Conservation (phyloP, 2,329 filamentous ascomycete species). For the Cytospora piceae region DNA sequence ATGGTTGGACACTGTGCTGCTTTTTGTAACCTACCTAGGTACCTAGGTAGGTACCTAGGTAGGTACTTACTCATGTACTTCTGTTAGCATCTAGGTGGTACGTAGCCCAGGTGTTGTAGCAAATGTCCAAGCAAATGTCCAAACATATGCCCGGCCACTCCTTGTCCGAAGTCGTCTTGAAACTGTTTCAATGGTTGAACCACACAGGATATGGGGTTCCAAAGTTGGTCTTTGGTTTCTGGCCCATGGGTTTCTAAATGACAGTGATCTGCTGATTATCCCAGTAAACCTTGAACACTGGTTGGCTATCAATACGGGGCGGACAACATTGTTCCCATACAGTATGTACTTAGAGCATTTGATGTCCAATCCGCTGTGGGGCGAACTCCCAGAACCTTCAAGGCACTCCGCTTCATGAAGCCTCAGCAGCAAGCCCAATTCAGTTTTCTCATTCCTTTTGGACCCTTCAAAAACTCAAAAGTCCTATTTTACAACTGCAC, state of each 20-base stretch:
- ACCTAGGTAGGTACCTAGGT: background rate
- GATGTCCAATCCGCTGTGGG: conserved; percentile 2
- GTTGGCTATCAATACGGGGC: background rate
- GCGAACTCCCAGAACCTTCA: background rate
- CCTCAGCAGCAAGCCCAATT: background rate
- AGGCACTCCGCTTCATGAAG: conserved; percentile 3
- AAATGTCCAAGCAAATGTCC: too few species aligned
- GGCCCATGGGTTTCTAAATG: background rate
- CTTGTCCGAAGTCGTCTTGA: background rate
- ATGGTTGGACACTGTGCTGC: conserved; percentile 12
- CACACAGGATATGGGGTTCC: background rate
- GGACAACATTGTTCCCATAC: background rate
- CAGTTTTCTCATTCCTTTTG: background rate
- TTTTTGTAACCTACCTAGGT: background rate
- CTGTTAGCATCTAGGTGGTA: background rate
- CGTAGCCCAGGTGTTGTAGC: too few species aligned
- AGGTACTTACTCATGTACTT: too few species aligned
- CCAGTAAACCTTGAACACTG: background rate
- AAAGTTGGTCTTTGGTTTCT: background rate
- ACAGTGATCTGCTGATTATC: background rate
- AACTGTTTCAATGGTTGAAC: background rate
- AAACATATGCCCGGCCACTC: too few species aligned
- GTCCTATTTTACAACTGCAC: background rate
- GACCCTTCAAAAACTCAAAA: background rate
- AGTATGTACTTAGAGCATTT: background rate